Evolutionary conservation across 2,329 filamentous ascomycete genomes (phyloP), one percentile per base, ranked within the genome.

Genomic region (Penicillium sp.): DNA sequence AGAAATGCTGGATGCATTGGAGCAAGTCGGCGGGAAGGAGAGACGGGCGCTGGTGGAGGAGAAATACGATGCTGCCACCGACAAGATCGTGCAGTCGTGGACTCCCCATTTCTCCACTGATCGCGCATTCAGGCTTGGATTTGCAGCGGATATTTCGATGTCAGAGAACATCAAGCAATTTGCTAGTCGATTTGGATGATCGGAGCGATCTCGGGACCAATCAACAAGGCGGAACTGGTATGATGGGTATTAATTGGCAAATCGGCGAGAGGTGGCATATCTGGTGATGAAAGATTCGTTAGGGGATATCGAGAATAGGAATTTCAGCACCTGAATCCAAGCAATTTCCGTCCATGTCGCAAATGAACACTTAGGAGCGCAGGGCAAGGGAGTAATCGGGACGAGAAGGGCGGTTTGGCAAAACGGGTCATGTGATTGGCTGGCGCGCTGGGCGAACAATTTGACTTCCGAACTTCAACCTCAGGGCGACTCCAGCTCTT

Each of bases 31-130:
- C 7, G 79, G 79, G 1, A 67, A 72, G 59, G 75, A 81, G 35
- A 74, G 70, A 56, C 54, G 80, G 51, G 62, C 62, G 38, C 62
- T 77, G 10, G 62, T 83, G 13, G 70, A 65, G 51, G 79, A 83
- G 59, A 74, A 74, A 60, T 73, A 70, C 42, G 73, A 79, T 51
- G 69, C 70, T 19, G 73, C 65, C 16, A 65, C 77, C 43, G 78
- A 80, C 62, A 67, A 68, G 48, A 79, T 83, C 42, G 61, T 83
- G 58, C 70, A 77, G 48, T 78, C 77, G 44, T 83, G 80, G 80
- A 74, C 77, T 8, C 71, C 74, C 43, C 72, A 75, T 39, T 75
- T 81, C 52, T 76, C 81, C 53, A 75, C 65, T 6, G 58, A 64
- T 1, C 72, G 75, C 45, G 81, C 81, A 3, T 67, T 71, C 43